Base-by-base conservation (phyloP, 257 asterid genomes). In the Ilex aquifolium region DNA sequence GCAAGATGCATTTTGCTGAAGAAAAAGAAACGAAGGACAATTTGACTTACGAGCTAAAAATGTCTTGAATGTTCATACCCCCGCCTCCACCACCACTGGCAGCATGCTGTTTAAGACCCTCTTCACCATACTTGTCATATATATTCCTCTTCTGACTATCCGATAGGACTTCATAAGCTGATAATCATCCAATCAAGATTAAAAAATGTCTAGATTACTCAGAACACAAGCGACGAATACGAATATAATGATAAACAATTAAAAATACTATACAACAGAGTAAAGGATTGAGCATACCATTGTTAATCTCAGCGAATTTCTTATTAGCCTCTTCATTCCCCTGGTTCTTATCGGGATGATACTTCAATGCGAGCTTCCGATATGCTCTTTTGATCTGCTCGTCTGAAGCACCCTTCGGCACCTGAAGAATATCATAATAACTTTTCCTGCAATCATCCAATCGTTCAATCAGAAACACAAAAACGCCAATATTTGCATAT, bases 361-460 rank as follows among this genome's bases (percentile, higher is more conserved):
- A 91, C 77, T 88, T 88, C 84, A 91, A 74, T 0, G 97, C 97
- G 64, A 91, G 96, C 80, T 88, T 91, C 66, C 97, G 44, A 64
- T 91, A 91, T 17, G 97, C 95, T 59, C 96, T 88, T 77, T 88
- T 91, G 60, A 91, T 91, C 74, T 91, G 96, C 9, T 91, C 97
- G 16, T 91, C 97, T 13, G 97, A 66, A 60, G 97, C 97, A 56
- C 95, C 79, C 76, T 66, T 86, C 9, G 85, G 79, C 56, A 88
- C 86, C 78, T 91, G 94, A 13, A 91, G 82, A 59, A 88, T 72
- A 69, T 91, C 96, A 65, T 91, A 88, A 72, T 84, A 91, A 73
- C 87, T 91, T 87, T 88, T 88, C 77, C 96, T 88, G 90, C 21
- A 55, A 57, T 17, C 52, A 46, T 57, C 4, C 46, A 31, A 61